Evolutionary conservation across 2,329 filamentous ascomycete genomes (phyloP).

Genomic region (Botryotinia narcissicola): DNA sequence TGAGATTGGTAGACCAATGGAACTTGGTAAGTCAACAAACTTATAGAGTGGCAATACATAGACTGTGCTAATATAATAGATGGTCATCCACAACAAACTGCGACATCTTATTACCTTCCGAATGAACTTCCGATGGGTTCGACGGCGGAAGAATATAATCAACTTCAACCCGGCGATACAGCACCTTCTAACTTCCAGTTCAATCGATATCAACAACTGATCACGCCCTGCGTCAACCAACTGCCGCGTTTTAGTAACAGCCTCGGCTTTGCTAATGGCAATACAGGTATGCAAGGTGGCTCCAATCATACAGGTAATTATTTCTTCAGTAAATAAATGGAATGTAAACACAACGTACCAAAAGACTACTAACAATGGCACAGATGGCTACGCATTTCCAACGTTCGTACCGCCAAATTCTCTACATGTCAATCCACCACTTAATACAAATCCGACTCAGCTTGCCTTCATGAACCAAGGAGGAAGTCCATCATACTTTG

Average conservation of each 20-base stretch:
- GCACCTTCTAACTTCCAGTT: neutral
- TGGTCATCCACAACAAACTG: neutral
- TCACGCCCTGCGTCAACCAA: no score
- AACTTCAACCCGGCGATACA: neutral
- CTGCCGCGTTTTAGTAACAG: accelerated
- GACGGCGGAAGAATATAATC: neutral
- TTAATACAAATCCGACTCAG: accelerated
- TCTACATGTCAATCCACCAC: neutral
- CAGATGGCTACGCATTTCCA: neutral
- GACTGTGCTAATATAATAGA: neutral
- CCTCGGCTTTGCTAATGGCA: neutral
- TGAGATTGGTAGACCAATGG: neutral
- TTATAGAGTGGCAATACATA: neutral
- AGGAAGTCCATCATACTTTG: accelerated
- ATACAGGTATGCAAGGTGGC: neutral
- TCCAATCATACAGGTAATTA: neutral
- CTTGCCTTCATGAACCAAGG: neutral
- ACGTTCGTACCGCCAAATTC: accelerated
- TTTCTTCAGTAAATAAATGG: neutral
- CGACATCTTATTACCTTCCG: no score
- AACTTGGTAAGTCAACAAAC: neutral
- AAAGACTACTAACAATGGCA: neutral
- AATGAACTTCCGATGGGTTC: neutral
- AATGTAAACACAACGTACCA: neutral
- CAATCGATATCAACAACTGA: neutral